Conservation (phyloP, 768 basidiomycete species). For the Rhizopogon roseolus region DNA sequence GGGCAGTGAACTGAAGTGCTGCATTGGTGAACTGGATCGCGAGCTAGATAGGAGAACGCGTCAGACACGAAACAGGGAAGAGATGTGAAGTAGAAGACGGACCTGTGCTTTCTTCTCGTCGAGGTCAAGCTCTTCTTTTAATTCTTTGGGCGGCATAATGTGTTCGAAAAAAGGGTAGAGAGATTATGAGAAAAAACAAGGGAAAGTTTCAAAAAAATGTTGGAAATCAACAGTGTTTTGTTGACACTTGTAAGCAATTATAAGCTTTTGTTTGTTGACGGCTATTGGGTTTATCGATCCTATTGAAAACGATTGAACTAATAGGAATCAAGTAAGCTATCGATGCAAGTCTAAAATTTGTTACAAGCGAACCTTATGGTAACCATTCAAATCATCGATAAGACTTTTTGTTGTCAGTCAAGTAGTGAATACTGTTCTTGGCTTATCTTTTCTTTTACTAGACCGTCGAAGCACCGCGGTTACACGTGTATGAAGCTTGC, state of each 20-base stretch:
- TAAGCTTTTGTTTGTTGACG: slow-evolving; percentile 36
- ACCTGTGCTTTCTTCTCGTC: slow-evolving; percentile 28
- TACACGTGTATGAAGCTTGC: too few relatives aligned
- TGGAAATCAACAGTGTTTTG: slow-evolving; percentile 30
- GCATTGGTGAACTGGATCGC: slow-evolving; percentile 48
- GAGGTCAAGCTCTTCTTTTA: slow-evolving; percentile 21
- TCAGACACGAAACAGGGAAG: slow-evolving; percentile 8
- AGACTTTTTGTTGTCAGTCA: too few relatives aligned
- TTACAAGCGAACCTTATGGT: background rate
- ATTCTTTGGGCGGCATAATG: slow-evolving; percentile 20
- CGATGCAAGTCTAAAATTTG: slow-evolving; percentile 3
- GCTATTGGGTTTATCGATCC: slow-evolving; percentile 26
- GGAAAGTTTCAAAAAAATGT: slow-evolving; percentile 29
- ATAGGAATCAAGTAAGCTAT: slow-evolving; percentile 28
- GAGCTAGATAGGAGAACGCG: slow-evolving; percentile 38
- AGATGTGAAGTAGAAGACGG: slow-evolving; percentile 1
- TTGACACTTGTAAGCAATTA: slow-evolving; percentile 32
- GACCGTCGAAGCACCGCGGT: too few relatives aligned
- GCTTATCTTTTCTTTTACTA: too few relatives aligned
- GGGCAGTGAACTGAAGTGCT: slow-evolving; percentile 58
- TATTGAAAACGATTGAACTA: slow-evolving; percentile 30
- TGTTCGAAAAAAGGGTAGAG: slow-evolving; percentile 13
- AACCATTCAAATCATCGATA: too few relatives aligned
- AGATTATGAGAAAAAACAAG: slow-evolving; percentile 23
- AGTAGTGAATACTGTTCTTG: too few relatives aligned